Evolutionary conservation across 2,329 filamentous ascomycete species (phyloP), one percentile per base, ranked within the genome.

Genomic region (Septoria linicola): DNA sequence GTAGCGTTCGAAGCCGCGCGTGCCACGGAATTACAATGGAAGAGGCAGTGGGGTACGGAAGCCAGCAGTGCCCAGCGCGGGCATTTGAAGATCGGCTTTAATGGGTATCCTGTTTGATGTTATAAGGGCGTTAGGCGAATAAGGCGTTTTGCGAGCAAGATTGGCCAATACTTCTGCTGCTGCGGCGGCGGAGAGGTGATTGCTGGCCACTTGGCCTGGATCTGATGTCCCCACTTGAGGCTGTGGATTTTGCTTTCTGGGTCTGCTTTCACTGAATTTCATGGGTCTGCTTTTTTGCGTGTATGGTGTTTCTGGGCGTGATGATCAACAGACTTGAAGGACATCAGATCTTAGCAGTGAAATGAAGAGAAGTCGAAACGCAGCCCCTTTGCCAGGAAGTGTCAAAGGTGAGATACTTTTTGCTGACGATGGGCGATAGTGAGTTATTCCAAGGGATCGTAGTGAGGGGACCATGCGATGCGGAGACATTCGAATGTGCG

Each of bases 11-110:
- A 89, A 43, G 75, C 80, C 46, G 85, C 88, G 2, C 74, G 83
- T 44, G 72, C 72, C 8, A 76, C 79, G 48, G 88, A 96, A 69
- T 69, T 72, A 54, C 72, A 79, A 47, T 97, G 90, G 88, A 88
- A 88, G 68, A 74, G 71, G 25, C 79, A 78, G 57, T 96, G 90
- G 89, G 80, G 80, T 13, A 77, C 80, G 4, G 91, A 96, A 71
- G 75, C 69, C 30, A 70, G 77, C 8, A 80, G 81, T 63, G 77
- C 76, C 27, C 65, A 68, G 21, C 65, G 77, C 43, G 70, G 67
- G 19, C 69, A 70, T 53, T 68, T 77, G 50, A 73, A 71, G 63
- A 75, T 78, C 49, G 74, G 74, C 25, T 74, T 75, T 58, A 69
- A 69, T 43, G 75, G 75, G 54, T 75, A 76, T 66, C 75, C 75